Base-by-base conservation (phyloP, 1,284 basidiomycete genomes). In the Ganoderma sp. region DNA sequence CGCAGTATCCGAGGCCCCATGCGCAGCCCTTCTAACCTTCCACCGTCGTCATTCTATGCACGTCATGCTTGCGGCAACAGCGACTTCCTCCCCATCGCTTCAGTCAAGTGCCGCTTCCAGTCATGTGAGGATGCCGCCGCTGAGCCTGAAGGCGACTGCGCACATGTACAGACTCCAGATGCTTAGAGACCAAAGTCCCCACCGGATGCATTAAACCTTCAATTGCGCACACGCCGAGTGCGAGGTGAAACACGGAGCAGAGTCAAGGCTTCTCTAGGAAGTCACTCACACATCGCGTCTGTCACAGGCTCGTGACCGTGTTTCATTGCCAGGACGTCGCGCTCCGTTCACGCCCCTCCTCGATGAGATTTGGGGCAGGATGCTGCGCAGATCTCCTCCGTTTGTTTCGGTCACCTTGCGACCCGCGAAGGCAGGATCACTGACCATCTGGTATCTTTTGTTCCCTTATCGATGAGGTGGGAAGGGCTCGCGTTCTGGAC, bases 241-340 rank as follows among this genome's bases (percentile, higher is more conserved):
- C n/a, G 48, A 14, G 12, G 48, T 34, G 52, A 28, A 28, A 34
- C 14, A 5, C 28, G 14, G 32, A 19, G 4, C 32, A 25, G 5
- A 7, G 28, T 17, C 28, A 10, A 48, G 45, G 45, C n/a, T 48
- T 48, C 45, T 48, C 32, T 19, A 8, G 48, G 0, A 19, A 17
- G 22, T 34, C 5, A 19, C n/a, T n/a, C 56, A 58, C n/a, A 58
- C 32, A n/a, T 62, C 67, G 61, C 64, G 61, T 66, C 64, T 42
- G 67, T 62, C 64, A 65, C 61, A 37, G 58, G 64, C 61, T 41
- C 64, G 64, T 66, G 67, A 69, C 67, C 61, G 57, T 57, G 67
- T 69, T 56, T 48, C 61, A 32, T 65, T 45, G 41, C 14, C 34
- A 4, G 32, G 32, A 32, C 32, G 37, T 25, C 28, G 39, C 19